Percentiles rank a stretch among this genome's conserved stretches.
Conservation (phyloP, 140 eudicot genomes). For the Ambrosia hybrid region DNA sequence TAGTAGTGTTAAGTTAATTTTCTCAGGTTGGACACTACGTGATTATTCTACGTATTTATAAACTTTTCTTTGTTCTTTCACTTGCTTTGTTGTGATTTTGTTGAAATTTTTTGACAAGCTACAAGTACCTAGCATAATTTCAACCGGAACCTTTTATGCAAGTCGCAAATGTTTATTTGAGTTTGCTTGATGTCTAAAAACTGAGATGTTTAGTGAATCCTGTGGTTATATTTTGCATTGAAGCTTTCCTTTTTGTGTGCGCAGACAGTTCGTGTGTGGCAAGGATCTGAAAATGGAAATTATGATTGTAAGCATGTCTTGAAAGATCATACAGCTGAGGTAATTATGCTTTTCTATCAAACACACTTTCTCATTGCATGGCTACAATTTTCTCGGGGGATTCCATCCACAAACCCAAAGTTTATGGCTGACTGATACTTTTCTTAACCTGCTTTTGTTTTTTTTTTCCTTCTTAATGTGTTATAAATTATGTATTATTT, state of each 20-base stretch:
- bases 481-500: no score
- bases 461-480: no score
- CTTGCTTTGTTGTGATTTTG: no score
- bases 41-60: no score
- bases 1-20: no score
- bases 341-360: conserved; percentile 22
- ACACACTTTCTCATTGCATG: no score
- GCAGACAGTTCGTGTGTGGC: conserved; percentile 97
- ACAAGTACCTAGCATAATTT: background rate
- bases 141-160: conserved; percentile 11
- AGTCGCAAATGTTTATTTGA: background rate
- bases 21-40: background rate
- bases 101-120: background rate
- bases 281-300: conserved; percentile 77
- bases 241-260: conserved; percentile 21
- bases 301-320: conserved; percentile 76
- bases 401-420: no score
- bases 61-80: background rate
- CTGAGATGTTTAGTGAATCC: conserved; percentile 8
- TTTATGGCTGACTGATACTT: no score
- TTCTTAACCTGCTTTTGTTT: no score
- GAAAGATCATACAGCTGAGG: conserved; percentile 96
- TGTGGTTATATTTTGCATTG: conserved; percentile 5
- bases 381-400: no score
- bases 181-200: conserved; percentile 12